Evolutionary conservation across 768 basidiomycete species (phyloP).

Genomic region (Neoboletus subvelutipes): DNA sequence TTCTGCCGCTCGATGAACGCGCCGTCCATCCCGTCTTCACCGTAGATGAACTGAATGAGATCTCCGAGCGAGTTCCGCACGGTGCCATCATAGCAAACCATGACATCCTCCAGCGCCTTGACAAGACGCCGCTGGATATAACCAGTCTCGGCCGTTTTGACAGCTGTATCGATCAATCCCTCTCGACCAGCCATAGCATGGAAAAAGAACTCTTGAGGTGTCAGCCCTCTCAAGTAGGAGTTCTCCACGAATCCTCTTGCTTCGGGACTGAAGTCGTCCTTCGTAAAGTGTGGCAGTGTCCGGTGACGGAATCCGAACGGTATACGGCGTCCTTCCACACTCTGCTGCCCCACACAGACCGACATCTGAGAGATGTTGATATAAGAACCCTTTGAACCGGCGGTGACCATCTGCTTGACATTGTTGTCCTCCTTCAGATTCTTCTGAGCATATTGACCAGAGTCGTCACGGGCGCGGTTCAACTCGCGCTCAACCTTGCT

Average conservation of each 20-base stretch:
- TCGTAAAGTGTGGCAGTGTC: slow-evolving; percentile 94
- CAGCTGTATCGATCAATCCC: slow-evolving; percentile 98
- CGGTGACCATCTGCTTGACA: slow-evolving; percentile 99
- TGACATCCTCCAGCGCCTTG: slow-evolving; percentile 96
- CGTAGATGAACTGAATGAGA: slow-evolving; percentile 94
- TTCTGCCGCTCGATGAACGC: slow-evolving; percentile 96
- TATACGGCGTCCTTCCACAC: slow-evolving; percentile 96
- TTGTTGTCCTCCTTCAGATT: slow-evolving; percentile 99
- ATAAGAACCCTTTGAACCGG: slow-evolving; percentile 97
- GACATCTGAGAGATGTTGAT: slow-evolving; percentile 99
- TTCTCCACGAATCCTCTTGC: slow-evolving; percentile 99
- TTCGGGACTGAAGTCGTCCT: slow-evolving; percentile 98
- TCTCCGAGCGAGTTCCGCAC: slow-evolving; percentile 97
- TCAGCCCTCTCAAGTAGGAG: slow-evolving; percentile 93
- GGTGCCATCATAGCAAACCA: slow-evolving; percentile 97
- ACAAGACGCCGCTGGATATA: slow-evolving; percentile 98
- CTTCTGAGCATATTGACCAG: slow-evolving; percentile 96
- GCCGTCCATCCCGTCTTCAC: slow-evolving; percentile 99
- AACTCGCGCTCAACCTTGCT: slow-evolving; percentile 87
- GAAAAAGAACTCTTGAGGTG: slow-evolving; percentile 99
- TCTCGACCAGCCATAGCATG: slow-evolving; percentile 99
- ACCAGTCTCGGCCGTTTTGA: slow-evolving; percentile 99
- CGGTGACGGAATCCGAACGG: slow-evolving; percentile 98
- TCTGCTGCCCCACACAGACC: slow-evolving; percentile 97
- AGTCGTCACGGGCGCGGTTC: slow-evolving; percentile 92